These are phyloP conservation scores for Laetiporus sulphureus DNA, from an alignment of 1,284 basidiomycete species.

Conservation along the genomic window DNA sequence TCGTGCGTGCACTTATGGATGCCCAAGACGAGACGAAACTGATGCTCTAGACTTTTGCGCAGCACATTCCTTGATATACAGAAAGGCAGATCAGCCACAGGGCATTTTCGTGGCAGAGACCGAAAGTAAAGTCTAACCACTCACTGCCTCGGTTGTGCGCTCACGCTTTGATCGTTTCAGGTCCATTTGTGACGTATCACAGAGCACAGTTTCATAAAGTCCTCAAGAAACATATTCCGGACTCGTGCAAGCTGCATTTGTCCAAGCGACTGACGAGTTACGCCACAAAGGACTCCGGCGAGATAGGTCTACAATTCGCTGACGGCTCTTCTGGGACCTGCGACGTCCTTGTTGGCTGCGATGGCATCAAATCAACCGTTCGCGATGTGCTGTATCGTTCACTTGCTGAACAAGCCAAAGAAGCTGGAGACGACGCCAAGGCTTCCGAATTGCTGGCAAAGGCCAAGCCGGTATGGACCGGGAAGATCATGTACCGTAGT, in stretches of 20 bases:
- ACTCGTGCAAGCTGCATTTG: constrained; percentile 28
- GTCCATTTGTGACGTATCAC: constrained; percentile 29
- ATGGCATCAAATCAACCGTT: constrained; percentile 42
- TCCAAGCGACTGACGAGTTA: constrained; percentile 32
- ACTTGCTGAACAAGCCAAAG: constrained; percentile 4
- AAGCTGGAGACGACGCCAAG: background rate
- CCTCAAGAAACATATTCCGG: constrained; percentile 31
- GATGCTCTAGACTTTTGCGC: too few species aligned
- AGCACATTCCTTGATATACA: too few species aligned
- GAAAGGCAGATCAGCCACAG: background rate
- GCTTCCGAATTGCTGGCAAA: background rate
- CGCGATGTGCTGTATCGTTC: constrained; percentile 26
- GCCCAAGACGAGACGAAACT: too few species aligned
- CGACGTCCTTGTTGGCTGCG: constrained; percentile 39
- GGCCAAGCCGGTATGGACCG: constrained; percentile 13
- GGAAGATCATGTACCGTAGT: constrained; percentile 14
- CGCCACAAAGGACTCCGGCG: constrained; percentile 10
- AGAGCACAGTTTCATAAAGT: constrained; percentile 37
- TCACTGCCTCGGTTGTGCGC: too few species aligned
- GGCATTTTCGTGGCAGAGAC: too few species aligned
- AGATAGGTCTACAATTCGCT: constrained; percentile 25
- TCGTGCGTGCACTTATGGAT: too few species aligned
- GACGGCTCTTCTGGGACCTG: constrained; percentile 33
- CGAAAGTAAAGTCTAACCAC: background rate
- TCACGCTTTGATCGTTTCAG: background rate